Evolutionary conservation across 2,329 filamentous ascomycete genomes (phyloP), one percentile per base, ranked within the genome.

Genomic region (Ophiosphaerella korrae): DNA sequence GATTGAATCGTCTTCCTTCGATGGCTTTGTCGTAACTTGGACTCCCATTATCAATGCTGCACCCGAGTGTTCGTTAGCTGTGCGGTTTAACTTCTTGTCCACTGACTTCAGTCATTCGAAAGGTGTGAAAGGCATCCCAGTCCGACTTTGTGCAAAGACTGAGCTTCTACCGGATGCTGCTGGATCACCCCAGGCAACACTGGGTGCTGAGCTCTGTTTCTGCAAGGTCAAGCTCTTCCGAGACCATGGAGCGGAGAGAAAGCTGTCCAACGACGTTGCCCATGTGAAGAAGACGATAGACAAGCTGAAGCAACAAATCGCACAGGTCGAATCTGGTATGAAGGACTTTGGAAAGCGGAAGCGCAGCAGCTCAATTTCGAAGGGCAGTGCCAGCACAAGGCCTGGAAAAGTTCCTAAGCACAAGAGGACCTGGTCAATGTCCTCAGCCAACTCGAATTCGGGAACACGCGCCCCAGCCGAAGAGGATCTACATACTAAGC

Each of bases 71-170:
- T 89, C 86, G 42, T 85, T 99, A 48, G 89, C 92, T 7, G 90
- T 97, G 11, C 89, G 94, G 39, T 99, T 97, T 81, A 99, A 99
- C 76, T 99, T 99, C 70, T 80, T 99, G 0, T 99, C 94, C 0
- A 99, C 94, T 7, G 94, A 99, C 71, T 99, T 97, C 71, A 97
- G 93, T 73, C 94, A 97, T 70, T 97, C 94, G 8, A 99, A 99
- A 70, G 94, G 94, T 39, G 94, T 99, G 42, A 99, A 97, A 75
- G 94, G 94, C 32, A 97, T 97, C 58, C 93, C 94, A 0, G 92
- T 99, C 4, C 82, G 94, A 48, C 82, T 97, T 0, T 97, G 93
- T 73, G 87, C 92, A 12, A 97, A 97, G 75, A 97, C 94, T 0
- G 88, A 89, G 57, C 75, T 87, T 9, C 52, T 93, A 1, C 76